Evolutionary conservation across 2,329 filamentous ascomycete species (phyloP).

Genomic region (Didymella glomerata): DNA sequence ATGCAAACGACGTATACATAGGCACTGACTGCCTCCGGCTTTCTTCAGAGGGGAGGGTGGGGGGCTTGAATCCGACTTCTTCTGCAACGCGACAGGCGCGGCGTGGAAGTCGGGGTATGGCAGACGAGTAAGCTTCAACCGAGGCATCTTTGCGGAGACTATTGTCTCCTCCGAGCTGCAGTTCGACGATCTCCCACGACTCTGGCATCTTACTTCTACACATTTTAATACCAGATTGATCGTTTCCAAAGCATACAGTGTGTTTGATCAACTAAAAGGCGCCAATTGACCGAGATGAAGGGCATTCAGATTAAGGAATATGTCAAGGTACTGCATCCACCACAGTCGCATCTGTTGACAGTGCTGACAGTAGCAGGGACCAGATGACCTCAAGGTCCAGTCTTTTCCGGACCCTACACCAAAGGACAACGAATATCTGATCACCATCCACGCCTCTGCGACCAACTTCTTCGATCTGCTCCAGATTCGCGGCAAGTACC

Average conservation of each 20-base stretch:
- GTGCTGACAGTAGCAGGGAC: slow-evolving; percentile 63
- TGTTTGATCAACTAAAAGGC: background rate
- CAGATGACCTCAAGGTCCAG: slow-evolving; percentile 78
- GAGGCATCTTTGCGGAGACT: slow-evolving; percentile 27
- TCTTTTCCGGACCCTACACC: slow-evolving; percentile 78
- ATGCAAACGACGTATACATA: no score
- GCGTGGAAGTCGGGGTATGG: slow-evolving; percentile 21
- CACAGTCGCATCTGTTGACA: slow-evolving; percentile 6
- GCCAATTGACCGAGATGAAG: slow-evolving; percentile 63
- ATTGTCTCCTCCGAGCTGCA: slow-evolving; percentile 14
- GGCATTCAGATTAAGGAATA: slow-evolving; percentile 78
- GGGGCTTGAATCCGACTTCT: no score
- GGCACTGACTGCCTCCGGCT: no score
- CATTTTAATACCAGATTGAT: background rate
- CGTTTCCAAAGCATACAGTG: background rate
- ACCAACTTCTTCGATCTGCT: slow-evolving; percentile 98
- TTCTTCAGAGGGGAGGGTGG: no score
- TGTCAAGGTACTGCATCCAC: slow-evolving; percentile 66
- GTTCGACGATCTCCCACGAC: slow-evolving; percentile 5
- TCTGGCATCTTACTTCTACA: background rate
- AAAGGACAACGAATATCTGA: slow-evolving; percentile 78
- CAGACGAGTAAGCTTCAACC: slow-evolving; percentile 23
- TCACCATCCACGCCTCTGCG: slow-evolving; percentile 84
- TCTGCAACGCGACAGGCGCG: background rate
- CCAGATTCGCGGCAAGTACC: slow-evolving; percentile 95